Evolutionary conservation across 441 rosid species (phyloP), one percentile per base, ranked within the genome.

Genomic region (Adansonia gregorii): DNA sequence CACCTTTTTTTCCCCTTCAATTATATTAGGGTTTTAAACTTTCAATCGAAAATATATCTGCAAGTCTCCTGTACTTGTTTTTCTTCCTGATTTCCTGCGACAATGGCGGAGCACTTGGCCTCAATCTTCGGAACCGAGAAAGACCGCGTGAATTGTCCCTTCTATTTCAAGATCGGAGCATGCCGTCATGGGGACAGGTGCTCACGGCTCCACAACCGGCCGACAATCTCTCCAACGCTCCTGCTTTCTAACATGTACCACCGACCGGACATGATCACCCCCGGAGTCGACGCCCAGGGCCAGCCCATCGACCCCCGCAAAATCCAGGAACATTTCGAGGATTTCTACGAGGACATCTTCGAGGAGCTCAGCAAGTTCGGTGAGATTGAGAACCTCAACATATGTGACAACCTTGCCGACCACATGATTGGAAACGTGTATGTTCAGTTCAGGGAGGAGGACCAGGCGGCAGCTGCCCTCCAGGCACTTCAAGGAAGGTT

Each of bases 111-210:
- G 79, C 88, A 85, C 80, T 77, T 85, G 78, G 86, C 86, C 24
- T 83, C 86, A 15, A 85, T 85, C 81, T 86, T 86, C 78, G 86
- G 88, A 3, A 86, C 86, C 24, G 88, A 83, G 79, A 86, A 86
- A 82, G 88, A 83, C 86, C 85, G 88, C 14, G 88, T 83, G 20
- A 86, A 86, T 80, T 86, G 88, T 58, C 88, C 88, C 43, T 86
- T 86, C 79, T 86, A 86, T 79, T 86, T 86, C 81, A 86, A 86
- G 84, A 86, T 86, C 76, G 86, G 88, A 39, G 88, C 88, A 5
- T 83, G 88, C 65, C 85, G 88, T 27, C 88, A 86, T 69, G 86
- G 88, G 8, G 88, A 86, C 80, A 85, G 88, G 68, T 86, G 88
- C 76, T 81, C 88, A 51, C 86, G 88, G n/a, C 86, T 86, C 67